These are phyloP conservation scores for Calocybe gambosa DNA, from an alignment of 1,284 basidiomycete species.

Conservation along the genomic window DNA sequence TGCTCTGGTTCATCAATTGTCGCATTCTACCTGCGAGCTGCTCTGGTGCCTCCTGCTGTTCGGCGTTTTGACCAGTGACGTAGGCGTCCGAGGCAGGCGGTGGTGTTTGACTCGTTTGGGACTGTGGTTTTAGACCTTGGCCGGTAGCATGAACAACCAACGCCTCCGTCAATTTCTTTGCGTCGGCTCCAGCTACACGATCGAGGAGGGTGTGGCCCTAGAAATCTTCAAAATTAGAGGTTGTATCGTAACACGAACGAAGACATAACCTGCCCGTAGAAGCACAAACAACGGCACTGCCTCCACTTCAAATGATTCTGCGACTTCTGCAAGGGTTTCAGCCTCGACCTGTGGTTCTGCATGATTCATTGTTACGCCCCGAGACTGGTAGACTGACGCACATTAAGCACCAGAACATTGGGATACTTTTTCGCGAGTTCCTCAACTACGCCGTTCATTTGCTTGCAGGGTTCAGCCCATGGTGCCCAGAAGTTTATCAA, in stretches of 20 bases:
- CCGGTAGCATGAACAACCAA: constrained; percentile 50
- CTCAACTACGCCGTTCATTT: constrained; percentile 75
- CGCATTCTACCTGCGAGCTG: constrained; percentile 60
- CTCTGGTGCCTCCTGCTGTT: constrained; percentile 55
- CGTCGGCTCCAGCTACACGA: constrained; percentile 82
- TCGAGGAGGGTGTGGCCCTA: constrained; percentile 89
- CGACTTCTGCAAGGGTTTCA: constrained; percentile 81
- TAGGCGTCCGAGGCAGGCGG: constrained; percentile 30
- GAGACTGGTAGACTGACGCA: constrained; percentile 26
- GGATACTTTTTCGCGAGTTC: constrained; percentile 73
- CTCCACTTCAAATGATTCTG: constrained; percentile 91
- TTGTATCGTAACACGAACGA: not conserved
- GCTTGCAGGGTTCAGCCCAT: constrained; percentile 86
- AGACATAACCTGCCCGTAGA: constrained; percentile 54
- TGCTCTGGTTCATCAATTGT: constrained; percentile 62
- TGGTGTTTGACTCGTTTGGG: constrained; percentile 34
- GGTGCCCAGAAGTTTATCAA: constrained; percentile 91
- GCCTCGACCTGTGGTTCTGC: constrained; percentile 70
- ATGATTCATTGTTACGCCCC: not conserved
- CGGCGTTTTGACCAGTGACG: constrained; percentile 19
- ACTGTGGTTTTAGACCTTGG: constrained; percentile 33
- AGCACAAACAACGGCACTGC: constrained; percentile 87
- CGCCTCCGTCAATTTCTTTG: constrained; percentile 57
- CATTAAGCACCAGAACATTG: constrained; percentile 68
- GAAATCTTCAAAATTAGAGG: constrained; percentile 25